Evolutionary conservation across 306 rosid genomes (phyloP), one percentile per base, ranked within the genome.

Genomic region (Malus fusca): DNA sequence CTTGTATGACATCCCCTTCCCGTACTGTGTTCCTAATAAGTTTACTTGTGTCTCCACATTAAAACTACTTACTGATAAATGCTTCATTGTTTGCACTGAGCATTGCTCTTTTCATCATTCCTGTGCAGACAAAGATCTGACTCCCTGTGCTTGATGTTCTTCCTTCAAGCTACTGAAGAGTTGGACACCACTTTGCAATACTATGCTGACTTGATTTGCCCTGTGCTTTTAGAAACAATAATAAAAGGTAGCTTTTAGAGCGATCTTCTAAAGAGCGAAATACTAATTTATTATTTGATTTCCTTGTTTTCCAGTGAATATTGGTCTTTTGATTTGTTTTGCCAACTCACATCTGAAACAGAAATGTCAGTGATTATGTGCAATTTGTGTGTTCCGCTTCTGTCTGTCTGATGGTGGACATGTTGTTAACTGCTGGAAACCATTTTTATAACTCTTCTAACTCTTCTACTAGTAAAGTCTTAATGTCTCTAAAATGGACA

Each of bases 201-300:
- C 80, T 76, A 90, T 60, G 79, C 92, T 25, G 91, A 92, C 75
- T 37, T 77, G 30, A 79, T 95, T 63, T 92, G 87, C 80, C 97
- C 97, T 3, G 87, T 87, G 77, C 85, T 95, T 35, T 68, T 90
- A 17, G 88, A 88, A 71, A 79, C 97, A 53, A 79, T 87, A 31
- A 88, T 95, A 74, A 90, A 95, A 87, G 98, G 98, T 30, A 87
- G 76, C 35, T 70, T 31, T 48, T 23, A 22, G 8, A 56, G n/a
- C 14, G 4, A 9, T 12, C 59, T 2, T 58, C 22, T 8, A 40
- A 15, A 23, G 28, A 19, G n/a, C 6, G 68, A 30, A 43, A 4
- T 42, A 17, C 52, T 66, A 40, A 22, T 40, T 73, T 15, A 5
- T 40, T 11, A 56, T 56, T 4, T 35, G 60, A n/a, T 23, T 77